Base-by-base conservation (phyloP, 495 filamentous ascomycete species). In the Chaetomium cochliodes region DNA sequence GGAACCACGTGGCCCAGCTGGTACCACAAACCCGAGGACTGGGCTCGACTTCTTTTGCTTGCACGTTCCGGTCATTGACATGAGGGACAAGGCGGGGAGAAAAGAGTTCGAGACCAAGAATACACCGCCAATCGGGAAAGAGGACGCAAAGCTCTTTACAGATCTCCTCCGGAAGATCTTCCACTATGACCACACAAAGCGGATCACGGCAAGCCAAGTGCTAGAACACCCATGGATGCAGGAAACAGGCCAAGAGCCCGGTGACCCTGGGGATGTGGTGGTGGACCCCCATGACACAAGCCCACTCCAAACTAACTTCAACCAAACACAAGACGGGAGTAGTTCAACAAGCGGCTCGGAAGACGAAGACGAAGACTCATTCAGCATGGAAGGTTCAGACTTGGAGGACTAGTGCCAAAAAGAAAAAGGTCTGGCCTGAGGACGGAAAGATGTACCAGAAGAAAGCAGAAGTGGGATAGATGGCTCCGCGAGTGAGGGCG, bases 21-120 rank as follows among this genome's bases (percentile, higher is more conserved):
- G 59, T 30, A 26, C n/a, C 13, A 53, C 11, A n/a, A 37, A 61
- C 20, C 30, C 47, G 30, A 16, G 15, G 20, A 53, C 23, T 41
- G 59, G 59, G 46, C 33, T 30, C 13, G 47, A 61, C n/a, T 53
- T 33, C 42, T 44, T 62, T 44, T 62, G 49, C 41, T 50, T 62
- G 33, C 4, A 1, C 25, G 4, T 53, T 44, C 59, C 59, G 15
- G 3, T 2, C 13, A 16, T 44, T 12, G 41, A 11, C 47, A 1
- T 52, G 22, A 26, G 33, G 47, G 49, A 53, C 23, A 49, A 8
- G 0, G 49, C 30, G 37, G 6, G 33, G 44, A 22, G 5, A 54
- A 28, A 51, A 42, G 1, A 30, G 59, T 49, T 42, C 33, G 49
- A 28, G 26, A 54, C 49, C 22, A 37, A 44, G 20, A 62, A 62